phyloP scores from a whole-genome alignment of 805 yeast genomes.

The Metschnikowia anglica region DNA sequence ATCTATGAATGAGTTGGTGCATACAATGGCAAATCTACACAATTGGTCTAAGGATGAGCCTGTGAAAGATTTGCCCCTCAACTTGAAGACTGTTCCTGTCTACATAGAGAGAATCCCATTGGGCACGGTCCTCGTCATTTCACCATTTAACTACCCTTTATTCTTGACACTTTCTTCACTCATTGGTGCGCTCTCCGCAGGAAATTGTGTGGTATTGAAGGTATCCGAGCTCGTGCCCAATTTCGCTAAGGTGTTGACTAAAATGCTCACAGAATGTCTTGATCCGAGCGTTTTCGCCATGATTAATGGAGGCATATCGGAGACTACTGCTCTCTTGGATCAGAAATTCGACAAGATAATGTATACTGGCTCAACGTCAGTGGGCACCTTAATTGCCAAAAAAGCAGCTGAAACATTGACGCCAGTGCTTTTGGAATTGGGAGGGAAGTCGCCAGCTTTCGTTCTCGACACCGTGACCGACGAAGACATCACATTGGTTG shows the following conservation, averaged over 20 bases:
- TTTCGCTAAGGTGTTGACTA: slow-evolving; percentile 56
- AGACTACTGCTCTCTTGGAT: slow-evolving; percentile 48
- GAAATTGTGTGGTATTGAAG: slow-evolving; percentile 76
- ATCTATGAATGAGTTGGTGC: slow-evolving; percentile 53
- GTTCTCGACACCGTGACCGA: slow-evolving; percentile 52
- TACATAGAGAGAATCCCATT: slow-evolving; percentile 31
- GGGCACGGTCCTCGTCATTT: slow-evolving; percentile 71
- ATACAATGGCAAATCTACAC: slow-evolving; percentile 57
- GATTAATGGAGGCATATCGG: slow-evolving; percentile 72
- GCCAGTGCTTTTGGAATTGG: slow-evolving; percentile 79
- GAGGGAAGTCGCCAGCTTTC: slow-evolving; percentile 89
- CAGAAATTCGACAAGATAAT: slow-evolving; percentile 77
- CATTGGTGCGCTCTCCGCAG: slow-evolving; percentile 80
- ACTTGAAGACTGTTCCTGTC: slow-evolving; percentile 24
- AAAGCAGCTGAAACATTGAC: slow-evolving; percentile 86
- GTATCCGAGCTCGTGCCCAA: slow-evolving; percentile 73
- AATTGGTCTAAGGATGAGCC: slow-evolving; percentile 58
- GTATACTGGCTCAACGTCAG: slow-evolving; percentile 77
- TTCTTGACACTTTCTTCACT: slow-evolving; percentile 62
- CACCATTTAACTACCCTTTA: slow-evolving; percentile 83
- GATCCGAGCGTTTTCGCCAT: slow-evolving; percentile 57
- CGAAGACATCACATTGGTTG: slow-evolving; percentile 41
- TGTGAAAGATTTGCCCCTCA: slow-evolving; percentile 37
- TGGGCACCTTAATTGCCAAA: slow-evolving; percentile 72
- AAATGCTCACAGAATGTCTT: slow-evolving; percentile 50